These are phyloP conservation scores for Podaxis mareebaensis DNA, from an alignment of 768 basidiomycete species.

Conservation along the genomic window DNA sequence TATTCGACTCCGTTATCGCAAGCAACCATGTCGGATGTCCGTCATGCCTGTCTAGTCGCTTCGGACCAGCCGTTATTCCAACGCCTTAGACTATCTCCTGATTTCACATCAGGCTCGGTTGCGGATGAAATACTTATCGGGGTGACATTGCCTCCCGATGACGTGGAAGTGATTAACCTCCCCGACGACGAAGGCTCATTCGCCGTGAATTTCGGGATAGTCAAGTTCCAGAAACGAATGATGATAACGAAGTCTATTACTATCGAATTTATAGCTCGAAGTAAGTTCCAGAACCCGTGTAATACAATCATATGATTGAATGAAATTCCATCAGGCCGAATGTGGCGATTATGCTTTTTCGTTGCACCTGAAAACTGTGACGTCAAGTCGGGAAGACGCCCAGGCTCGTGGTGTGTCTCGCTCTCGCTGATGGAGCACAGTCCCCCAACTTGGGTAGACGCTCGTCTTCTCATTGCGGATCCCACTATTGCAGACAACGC, in stretches of 20 bases:
- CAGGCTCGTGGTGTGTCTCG: slow-evolving; percentile 48
- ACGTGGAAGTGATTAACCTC: slow-evolving; percentile 54
- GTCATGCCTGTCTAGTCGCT: slow-evolving; percentile 64
- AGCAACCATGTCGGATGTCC: slow-evolving; percentile 56
- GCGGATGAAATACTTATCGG: slow-evolving; percentile 55
- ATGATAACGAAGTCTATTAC: slow-evolving; percentile 51
- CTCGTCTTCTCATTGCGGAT: slow-evolving; percentile 46
- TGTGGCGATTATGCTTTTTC: slow-evolving; percentile 55
- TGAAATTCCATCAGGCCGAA: slow-evolving; percentile 40
- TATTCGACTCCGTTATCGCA: slow-evolving; percentile 46
- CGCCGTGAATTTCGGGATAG: slow-evolving; percentile 48
- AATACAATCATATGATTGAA: background rate
- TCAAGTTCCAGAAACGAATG: slow-evolving; percentile 74
- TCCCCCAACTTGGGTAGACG: slow-evolving; percentile 58
- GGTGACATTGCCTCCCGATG: slow-evolving; percentile 46
- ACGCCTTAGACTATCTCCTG: slow-evolving; percentile 51
- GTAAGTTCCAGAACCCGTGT: slow-evolving; percentile 25
- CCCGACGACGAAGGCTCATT: slow-evolving; percentile 54
- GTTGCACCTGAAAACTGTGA: slow-evolving; percentile 25
- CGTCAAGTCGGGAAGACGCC: slow-evolving; percentile 21
- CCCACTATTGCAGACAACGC: slow-evolving; percentile 18
- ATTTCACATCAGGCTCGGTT: slow-evolving; percentile 52
- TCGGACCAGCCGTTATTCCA: slow-evolving; percentile 65
- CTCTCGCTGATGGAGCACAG: slow-evolving; percentile 57
- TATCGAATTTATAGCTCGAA: slow-evolving; percentile 67